Percentiles rank a stretch among this genome's conserved stretches.
phyloP scores from a whole-genome alignment of 495 filamentous ascomycete species.

The Hypoxylon fuscum region DNA sequence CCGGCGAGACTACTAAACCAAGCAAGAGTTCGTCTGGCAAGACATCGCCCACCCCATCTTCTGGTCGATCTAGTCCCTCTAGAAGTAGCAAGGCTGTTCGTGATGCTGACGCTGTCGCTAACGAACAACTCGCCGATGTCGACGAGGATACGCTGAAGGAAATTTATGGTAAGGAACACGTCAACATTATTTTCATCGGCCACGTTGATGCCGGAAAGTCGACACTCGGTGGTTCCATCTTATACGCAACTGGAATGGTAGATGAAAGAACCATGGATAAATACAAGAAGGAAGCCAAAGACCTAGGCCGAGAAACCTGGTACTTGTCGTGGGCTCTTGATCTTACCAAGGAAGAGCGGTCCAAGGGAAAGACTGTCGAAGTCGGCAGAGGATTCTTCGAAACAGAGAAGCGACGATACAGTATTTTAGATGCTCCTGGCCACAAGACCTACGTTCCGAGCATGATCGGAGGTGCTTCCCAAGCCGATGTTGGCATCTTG shows the following conservation, averaged over 20 bases:
- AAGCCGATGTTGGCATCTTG: slow-evolving; percentile 94
- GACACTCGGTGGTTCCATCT: slow-evolving; percentile 89
- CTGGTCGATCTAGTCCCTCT: slow-evolving; percentile 78
- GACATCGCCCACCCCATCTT: slow-evolving; percentile 79
- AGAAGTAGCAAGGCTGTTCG: slow-evolving; percentile 64
- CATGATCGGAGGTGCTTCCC: slow-evolving; percentile 97
- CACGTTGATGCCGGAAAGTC: slow-evolving; percentile 98
- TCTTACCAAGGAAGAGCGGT: slow-evolving; percentile 92
- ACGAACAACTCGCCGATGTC: slow-evolving; percentile 88
- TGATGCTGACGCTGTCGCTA: slow-evolving; percentile 82
- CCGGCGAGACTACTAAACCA: slow-evolving; percentile 73
- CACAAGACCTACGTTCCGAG: slow-evolving; percentile 96
- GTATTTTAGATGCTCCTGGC: slow-evolving; percentile 93
- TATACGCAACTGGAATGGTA: slow-evolving; percentile 96
- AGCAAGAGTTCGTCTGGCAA: slow-evolving; percentile 74
- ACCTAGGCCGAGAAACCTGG: slow-evolving; percentile 95
- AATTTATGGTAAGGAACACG: slow-evolving; percentile 98
- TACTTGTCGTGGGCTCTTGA: slow-evolving; percentile 98
- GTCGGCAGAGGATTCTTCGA: slow-evolving; percentile 97
- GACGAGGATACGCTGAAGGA: slow-evolving; percentile 92
- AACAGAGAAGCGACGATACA: slow-evolving; percentile 86
- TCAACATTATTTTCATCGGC: slow-evolving; percentile 98
- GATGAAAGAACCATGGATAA: slow-evolving; percentile 98
- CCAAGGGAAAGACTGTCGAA: slow-evolving; percentile 98
- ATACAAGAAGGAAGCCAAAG: slow-evolving; percentile 95